Evolutionary conservation across 192 early-diverging fungal genomes (phyloP), one percentile per base, ranked within the genome.

Genomic region (Mycoemilia scoparia): DNA sequence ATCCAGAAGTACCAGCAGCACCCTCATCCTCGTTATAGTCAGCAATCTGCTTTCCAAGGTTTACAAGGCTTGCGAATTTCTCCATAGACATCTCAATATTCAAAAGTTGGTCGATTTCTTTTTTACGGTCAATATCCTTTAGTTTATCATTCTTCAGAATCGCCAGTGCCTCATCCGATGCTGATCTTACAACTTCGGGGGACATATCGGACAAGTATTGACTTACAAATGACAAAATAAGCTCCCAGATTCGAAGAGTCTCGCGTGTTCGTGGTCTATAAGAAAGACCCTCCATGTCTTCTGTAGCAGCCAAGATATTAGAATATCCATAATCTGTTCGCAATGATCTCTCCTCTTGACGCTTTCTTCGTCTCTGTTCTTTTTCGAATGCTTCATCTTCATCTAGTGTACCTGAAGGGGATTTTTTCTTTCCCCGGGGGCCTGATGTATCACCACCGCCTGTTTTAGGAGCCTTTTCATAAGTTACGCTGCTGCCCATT

Each of bases 31-130:
- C 37, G 5, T 67, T 30, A 31, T 82, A 98, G 45, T 98, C 95
- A 3, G 90, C 93, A 32, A 99, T 85, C 39, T 86, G 81, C 43
- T 89, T 90, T 10, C 85, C 85, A 20, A 99, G 68, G 43, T 87
- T 84, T 10, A 96, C 69, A 11, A 95, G 71, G 38, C 74, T 72
- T 11, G 85, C 77, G 51, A 99, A 95, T 26, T 76, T 59, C 11
- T 90, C 79, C 14, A 80, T 74, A 4, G 64, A 32, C n/a, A 95
- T 48, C 9, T 39, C 46, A 7, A 67, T 14, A 0, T 76, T 74
- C 39, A 93, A 49, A 11, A 89, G 50, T 0, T 59, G 50, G 48
- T 89, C 91, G 11, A 91, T 73, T 41, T 77, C 71, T 25, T 66
- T 71, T 60, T 86, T 84, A 46, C 83, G 85, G 41, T 91, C 91